Conservation (phyloP, 345 rosid species). For the Lenwebbia sp. region DNA sequence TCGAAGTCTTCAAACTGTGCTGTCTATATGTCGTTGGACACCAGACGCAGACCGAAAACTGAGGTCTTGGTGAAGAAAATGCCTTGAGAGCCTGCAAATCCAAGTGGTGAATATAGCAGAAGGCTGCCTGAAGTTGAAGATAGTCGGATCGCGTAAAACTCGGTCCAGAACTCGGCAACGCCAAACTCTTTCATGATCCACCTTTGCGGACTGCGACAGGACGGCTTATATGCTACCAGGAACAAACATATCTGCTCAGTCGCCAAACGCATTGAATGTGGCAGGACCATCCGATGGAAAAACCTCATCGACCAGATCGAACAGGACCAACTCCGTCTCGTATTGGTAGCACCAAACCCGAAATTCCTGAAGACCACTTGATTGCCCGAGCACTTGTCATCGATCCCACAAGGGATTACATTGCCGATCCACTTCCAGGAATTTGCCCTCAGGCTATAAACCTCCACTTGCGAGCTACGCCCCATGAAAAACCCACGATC, state of each 20-base stretch:
- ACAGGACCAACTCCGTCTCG: background rate
- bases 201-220: background rate
- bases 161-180: background rate
- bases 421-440: background rate
- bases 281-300: background rate
- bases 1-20: background rate
- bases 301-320: background rate
- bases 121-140: background rate
- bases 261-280: background rate
- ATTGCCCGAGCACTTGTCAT: background rate
- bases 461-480: background rate
- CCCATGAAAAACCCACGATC: background rate
- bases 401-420: background rate
- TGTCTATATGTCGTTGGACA: background rate
- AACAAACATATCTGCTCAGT: background rate
- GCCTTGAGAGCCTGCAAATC: background rate
- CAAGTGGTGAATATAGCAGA: background rate
- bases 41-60: background rate
- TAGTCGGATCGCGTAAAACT: background rate
- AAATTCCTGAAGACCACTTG: background rate
- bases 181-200: background rate
- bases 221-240: background rate
- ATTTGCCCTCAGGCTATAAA: background rate
- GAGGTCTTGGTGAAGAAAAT: background rate
- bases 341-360: background rate